phyloP scores from a whole-genome alignment of 805 yeast species.

The Henningerozyma blattae region DNA sequence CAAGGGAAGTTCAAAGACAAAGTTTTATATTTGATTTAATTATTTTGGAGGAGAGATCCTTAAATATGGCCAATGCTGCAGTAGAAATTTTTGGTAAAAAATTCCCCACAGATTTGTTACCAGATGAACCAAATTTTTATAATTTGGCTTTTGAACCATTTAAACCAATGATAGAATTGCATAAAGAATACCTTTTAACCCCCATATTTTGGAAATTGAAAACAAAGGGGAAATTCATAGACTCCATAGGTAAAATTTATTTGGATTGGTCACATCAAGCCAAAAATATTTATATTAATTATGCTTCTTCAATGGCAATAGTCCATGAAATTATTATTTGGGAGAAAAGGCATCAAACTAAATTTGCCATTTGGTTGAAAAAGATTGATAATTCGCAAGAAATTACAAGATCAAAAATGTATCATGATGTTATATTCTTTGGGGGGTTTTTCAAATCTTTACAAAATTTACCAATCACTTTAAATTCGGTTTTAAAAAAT shows the following conservation, averaged over 20 bases:
- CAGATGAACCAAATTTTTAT: slow-evolving; percentile 43
- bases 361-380: slow-evolving; percentile 46
- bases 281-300: slow-evolving; percentile 38
- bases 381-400: slow-evolving; percentile 38
- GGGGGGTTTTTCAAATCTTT: slow-evolving; percentile 44
- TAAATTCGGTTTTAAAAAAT: slow-evolving; percentile 43
- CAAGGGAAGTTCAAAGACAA: slow-evolving; percentile 48
- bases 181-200: slow-evolving; percentile 39
- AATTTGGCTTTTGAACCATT: slow-evolving; percentile 48
- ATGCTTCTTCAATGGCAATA: slow-evolving; percentile 49
- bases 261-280: slow-evolving; percentile 54
- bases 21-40: slow-evolving; percentile 67
- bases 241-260: slow-evolving; percentile 51
- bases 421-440: slow-evolving; percentile 43
- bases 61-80: slow-evolving; percentile 55
- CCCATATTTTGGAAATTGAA: slow-evolving; percentile 47
- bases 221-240: slow-evolving; percentile 55
- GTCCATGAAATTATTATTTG: slow-evolving; percentile 43
- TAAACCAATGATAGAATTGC: slow-evolving; percentile 41
- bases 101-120: slow-evolving; percentile 32
- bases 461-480: slow-evolving; percentile 49
- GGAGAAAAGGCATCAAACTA: slow-evolving; percentile 31
- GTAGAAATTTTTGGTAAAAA: slow-evolving; percentile 41
- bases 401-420: slow-evolving; percentile 30
- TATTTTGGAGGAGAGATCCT: slow-evolving; percentile 55